These are phyloP conservation scores for Conringia planisiliqua DNA, from an alignment of 345 rosid species.

Conservation along the genomic window DNA sequence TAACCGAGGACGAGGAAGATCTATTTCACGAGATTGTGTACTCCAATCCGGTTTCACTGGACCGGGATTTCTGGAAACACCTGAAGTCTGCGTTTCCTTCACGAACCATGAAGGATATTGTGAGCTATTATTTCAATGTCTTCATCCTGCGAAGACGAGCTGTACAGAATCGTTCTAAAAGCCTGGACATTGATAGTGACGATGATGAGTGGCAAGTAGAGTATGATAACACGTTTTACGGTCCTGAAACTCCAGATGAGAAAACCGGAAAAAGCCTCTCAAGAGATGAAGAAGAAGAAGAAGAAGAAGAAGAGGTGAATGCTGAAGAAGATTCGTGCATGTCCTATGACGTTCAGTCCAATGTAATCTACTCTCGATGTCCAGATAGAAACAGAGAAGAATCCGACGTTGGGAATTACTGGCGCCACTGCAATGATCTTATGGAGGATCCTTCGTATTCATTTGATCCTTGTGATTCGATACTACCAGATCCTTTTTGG, in stretches of 20 bases:
- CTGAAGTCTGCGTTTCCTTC: constrained; percentile 56
- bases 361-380: constrained; percentile 19
- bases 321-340: constrained; percentile 42
- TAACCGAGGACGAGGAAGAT: constrained; percentile 66
- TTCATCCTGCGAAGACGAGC: constrained; percentile 61
- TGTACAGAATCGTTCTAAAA: constrained; percentile 60
- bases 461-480: constrained; percentile 44
- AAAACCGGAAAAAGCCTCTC: constrained; percentile 32
- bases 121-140: constrained; percentile 81
- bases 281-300: constrained; percentile 10
- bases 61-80: constrained; percentile 66
- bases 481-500: constrained; percentile 38
- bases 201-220: constrained; percentile 72
- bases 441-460: constrained; percentile 41
- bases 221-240: constrained; percentile 22
- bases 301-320: constrained; percentile 10
- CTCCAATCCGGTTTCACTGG: constrained; percentile 55
- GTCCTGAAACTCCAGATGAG: constrained; percentile 39
- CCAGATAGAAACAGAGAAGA: constrained; percentile 24
- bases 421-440: constrained; percentile 35
- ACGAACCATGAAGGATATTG: constrained; percentile 50
- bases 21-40: constrained; percentile 52
- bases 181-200: constrained; percentile 66
- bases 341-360: constrained; percentile 50
- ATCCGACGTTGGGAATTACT: constrained; percentile 18